These are phyloP conservation scores for Tylopilus cervinicoccineus DNA, from an alignment of 768 basidiomycete species.

Conservation along the genomic window DNA sequence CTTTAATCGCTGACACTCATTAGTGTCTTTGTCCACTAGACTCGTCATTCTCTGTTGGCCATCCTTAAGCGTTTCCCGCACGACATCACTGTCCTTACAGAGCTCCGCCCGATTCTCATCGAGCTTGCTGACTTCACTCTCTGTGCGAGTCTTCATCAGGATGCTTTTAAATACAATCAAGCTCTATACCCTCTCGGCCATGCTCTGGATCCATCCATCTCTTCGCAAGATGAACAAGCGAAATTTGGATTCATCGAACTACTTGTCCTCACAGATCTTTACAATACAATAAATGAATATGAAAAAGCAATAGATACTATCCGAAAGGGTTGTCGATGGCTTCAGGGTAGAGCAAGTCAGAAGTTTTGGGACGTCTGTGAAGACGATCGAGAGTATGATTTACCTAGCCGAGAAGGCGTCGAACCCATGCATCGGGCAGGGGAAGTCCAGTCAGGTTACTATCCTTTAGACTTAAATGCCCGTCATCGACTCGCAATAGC, in stretches of 20 bases:
- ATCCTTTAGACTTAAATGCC: constrained; percentile 35
- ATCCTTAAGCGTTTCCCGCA: constrained; percentile 43
- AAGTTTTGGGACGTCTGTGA: constrained; percentile 75
- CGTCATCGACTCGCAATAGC: constrained; percentile 82
- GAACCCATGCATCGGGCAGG: constrained; percentile 36
- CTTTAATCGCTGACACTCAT: neutral
- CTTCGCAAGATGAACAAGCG: constrained; percentile 8
- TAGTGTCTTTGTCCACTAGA: constrained; percentile 6
- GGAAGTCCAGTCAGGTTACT: constrained; percentile 50
- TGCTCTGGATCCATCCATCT: constrained; percentile 28
- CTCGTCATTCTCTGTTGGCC: constrained; percentile 26
- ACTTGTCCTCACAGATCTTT: constrained; percentile 81
- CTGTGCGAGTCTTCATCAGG: constrained; percentile 65
- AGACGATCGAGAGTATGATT: constrained; percentile 83
- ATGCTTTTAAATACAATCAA: constrained; percentile 71
- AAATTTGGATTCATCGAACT: constrained; percentile 49
- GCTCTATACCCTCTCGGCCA: constrained; percentile 37
- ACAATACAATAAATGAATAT: constrained; percentile 66
- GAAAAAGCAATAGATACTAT: constrained; percentile 66
- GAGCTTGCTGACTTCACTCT: constrained; percentile 63
- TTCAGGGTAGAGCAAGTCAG: constrained; percentile 77
- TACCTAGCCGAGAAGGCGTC: constrained; percentile 56
- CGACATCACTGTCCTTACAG: constrained; percentile 72
- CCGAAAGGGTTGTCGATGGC: constrained; percentile 78
- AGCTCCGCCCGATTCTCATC: constrained; percentile 53